Percentiles rank a stretch among this genome's conserved stretches.
Evolutionary conservation across 2,329 filamentous ascomycete species (phyloP).

Genomic region (Fusarium anguioides): DNA sequence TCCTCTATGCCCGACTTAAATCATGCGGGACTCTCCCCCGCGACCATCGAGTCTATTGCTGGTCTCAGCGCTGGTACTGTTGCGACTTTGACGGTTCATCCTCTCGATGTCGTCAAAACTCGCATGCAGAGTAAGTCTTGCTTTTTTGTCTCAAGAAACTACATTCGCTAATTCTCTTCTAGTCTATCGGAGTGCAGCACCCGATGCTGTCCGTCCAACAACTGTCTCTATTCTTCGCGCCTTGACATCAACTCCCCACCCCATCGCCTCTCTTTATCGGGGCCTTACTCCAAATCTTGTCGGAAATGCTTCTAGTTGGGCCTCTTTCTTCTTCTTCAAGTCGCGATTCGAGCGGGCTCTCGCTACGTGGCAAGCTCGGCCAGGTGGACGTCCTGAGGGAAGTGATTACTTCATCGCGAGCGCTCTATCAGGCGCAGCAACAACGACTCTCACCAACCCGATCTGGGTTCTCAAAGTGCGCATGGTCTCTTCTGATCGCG

Average conservation of each 20-base stretch:
- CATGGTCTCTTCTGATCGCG: slow-evolving; percentile 87
- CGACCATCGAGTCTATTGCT: slow-evolving; percentile 85
- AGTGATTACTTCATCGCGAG: slow-evolving; percentile 86
- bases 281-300: slow-evolving; percentile 90
- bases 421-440: slow-evolving; percentile 75
- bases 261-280: slow-evolving; percentile 81
- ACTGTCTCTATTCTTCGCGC: slow-evolving; percentile 65
- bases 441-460: slow-evolving; percentile 88
- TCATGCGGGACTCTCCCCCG: slow-evolving; percentile 75
- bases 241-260: slow-evolving; percentile 62
- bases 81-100: slow-evolving; percentile 88
- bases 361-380: slow-evolving; percentile 39
- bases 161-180: slow-evolving; percentile 4
- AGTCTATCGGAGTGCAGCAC: slow-evolving; percentile 63
- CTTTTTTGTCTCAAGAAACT: not conserved
- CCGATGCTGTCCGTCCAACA: slow-evolving; percentile 55
- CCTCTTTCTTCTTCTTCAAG: slow-evolving; percentile 88
- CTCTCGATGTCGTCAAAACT: slow-evolving; percentile 96
- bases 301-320: slow-evolving; percentile 92
- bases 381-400: slow-evolving; percentile 52
- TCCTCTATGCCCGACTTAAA: slow-evolving; percentile 59
- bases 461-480: slow-evolving; percentile 99
- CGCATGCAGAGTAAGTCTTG: slow-evolving; percentile 80
- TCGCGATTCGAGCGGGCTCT: slow-evolving; percentile 63
- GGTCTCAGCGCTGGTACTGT: slow-evolving; percentile 90